phyloP scores from a whole-genome alignment of 441 rosid genomes.

The Biscutella laevigata region DNA sequence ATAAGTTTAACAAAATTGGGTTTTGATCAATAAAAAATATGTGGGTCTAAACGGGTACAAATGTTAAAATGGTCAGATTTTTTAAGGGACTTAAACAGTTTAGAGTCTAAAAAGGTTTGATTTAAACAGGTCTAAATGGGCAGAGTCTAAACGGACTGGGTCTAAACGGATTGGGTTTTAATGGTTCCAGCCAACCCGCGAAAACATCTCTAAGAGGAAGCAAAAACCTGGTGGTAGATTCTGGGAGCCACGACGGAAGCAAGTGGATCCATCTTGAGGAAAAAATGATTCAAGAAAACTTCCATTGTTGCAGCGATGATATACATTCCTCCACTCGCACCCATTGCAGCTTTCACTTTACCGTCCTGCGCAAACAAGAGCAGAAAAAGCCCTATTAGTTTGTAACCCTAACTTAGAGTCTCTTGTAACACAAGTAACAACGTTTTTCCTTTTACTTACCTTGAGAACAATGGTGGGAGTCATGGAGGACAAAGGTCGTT shows the following conservation, averaged over 20 bases:
- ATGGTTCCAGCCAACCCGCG: too few relatives aligned
- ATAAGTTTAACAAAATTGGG: too few relatives aligned
- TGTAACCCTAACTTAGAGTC: background rate
- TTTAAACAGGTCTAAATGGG: too few relatives aligned
- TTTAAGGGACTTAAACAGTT: too few relatives aligned
- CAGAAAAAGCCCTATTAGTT: background rate
- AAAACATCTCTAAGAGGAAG: background rate
- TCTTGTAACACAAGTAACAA: constrained; percentile 4
- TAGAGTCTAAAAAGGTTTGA: too few relatives aligned
- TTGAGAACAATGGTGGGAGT: constrained; percentile 48
- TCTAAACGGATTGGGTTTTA: too few relatives aligned
- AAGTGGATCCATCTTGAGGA: constrained; percentile 44
- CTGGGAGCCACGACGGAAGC: constrained; percentile 48
- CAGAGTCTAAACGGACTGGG: too few relatives aligned
- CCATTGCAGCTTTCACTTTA: constrained; percentile 41
- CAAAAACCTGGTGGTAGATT: constrained; percentile 48
- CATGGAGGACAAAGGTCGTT: constrained; percentile 60
- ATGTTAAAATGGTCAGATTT: too few relatives aligned
- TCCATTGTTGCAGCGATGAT: constrained; percentile 44
- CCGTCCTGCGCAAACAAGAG: constrained; percentile 26
- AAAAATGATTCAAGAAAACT: constrained; percentile 50
- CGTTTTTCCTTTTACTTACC: constrained; percentile 9
- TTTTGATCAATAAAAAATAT: too few relatives aligned
- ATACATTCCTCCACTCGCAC: constrained; percentile 55
- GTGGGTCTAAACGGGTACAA: too few relatives aligned